These are phyloP conservation scores for Xanthoconium purpureum DNA, from an alignment of 768 basidiomycete genomes.

Conservation along the genomic window DNA sequence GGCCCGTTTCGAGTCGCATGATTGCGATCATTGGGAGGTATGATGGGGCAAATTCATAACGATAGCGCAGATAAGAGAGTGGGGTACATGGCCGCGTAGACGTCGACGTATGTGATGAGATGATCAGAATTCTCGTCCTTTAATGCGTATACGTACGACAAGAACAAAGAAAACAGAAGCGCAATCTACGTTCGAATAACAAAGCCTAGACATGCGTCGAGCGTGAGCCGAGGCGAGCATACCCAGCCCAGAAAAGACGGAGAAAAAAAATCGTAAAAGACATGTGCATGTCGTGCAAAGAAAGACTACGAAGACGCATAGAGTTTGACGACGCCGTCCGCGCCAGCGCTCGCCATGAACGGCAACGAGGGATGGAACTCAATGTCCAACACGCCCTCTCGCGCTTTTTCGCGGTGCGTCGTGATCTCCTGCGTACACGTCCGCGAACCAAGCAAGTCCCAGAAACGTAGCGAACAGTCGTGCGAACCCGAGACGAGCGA, in stretches of 20 bases:
- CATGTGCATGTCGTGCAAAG: neutral
- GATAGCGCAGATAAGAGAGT: neutral
- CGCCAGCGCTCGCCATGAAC: conserved; percentile 91
- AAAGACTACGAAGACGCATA: conserved; percentile 70
- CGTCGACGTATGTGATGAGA: conserved; percentile 10
- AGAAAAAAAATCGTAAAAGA: neutral
- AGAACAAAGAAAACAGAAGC: neutral
- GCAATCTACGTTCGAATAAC: conserved; percentile 8
- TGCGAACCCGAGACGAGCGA: conserved; percentile 87
- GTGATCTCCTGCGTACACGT: conserved; percentile 88
- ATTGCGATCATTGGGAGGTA: no score
- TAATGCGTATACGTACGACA: conserved; percentile 21
- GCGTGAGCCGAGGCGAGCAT: conserved; percentile 16
- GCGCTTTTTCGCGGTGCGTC: conserved; percentile 83
- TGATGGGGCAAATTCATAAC: neutral
- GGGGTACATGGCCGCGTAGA: conserved; percentile 2
- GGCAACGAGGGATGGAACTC: conserved; percentile 81
- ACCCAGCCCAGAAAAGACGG: neutral
- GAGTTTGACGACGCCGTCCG: conserved; percentile 90
- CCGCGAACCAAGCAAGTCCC: conserved; percentile 81
- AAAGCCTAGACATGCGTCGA: conserved; percentile 1
- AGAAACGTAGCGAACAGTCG: conserved; percentile 92
- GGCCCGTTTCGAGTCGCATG: no score
- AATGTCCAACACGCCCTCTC: conserved; percentile 88
- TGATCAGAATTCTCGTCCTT: conserved; percentile 28